phyloP scores from a whole-genome alignment of 176 grass and related monocot genomes.

The Triticum aestivum region IWGSC_CS_RefSeq_v2.1 NC_057798.1:8066683-8067182 shows the following conservation, averaged over 20 bases:
- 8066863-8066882: neutral
- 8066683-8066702: conserved; percentile 69
- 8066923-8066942: conserved; percentile 4
- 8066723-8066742: conserved; percentile 57
- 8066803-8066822: conserved; percentile 55
- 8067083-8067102: too few species aligned
- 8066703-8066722: conserved; percentile 70
- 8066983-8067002: neutral
- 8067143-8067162: conserved; percentile 28
- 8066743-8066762: conserved; percentile 69
- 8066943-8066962: neutral
- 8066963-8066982: conserved; percentile 42
- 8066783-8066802: conserved; percentile 50
- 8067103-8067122: neutral
- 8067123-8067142: neutral
- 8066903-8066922: neutral
- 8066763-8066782: conserved; percentile 81
- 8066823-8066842: conserved; percentile 36
- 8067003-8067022: conserved; percentile 55
- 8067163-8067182: neutral
- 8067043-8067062: neutral
- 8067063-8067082: neutral
- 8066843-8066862: neutral
- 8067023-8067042: neutral
- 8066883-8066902: neutral